These are phyloP conservation scores for Puccinia coronata DNA, from an alignment of 1,284 basidiomycete genomes.

Conservation along the genomic window DNA sequence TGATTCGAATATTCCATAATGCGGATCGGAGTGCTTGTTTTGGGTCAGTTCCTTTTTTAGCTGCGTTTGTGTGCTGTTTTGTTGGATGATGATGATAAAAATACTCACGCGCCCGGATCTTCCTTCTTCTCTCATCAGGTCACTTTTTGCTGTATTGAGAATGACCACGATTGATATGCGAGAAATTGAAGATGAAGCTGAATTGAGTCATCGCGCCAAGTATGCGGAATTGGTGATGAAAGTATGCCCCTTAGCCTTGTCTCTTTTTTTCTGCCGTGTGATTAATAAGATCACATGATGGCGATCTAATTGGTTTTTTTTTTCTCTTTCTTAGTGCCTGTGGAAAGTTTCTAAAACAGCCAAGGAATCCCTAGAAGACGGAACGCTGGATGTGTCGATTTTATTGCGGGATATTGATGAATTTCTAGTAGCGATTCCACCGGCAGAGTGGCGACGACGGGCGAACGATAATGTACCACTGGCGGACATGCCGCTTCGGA, in stretches of 20 bases:
- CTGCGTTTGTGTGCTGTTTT: too few relatives aligned
- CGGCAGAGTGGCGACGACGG: conserved; percentile 90
- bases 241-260: conserved; percentile 50
- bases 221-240: conserved; percentile 96
- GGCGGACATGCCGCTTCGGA: conserved; percentile 93
- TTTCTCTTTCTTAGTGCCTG: conserved; percentile 67
- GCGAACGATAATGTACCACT: conserved; percentile 87
- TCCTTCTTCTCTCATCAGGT: conserved; percentile 58
- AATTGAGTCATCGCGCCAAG: conserved; percentile 64
- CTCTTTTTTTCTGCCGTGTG: conserved; percentile 23
- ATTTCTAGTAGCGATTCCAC: conserved; percentile 88
- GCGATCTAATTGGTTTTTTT: neutral
- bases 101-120: neutral
- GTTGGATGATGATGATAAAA: neutral
- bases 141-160: conserved; percentile 77
- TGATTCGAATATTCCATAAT: conserved; percentile 87
- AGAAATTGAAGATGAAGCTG: conserved; percentile 59
- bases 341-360: conserved; percentile 97
- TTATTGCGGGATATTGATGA: conserved; percentile 92
- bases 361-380: conserved; percentile 81
- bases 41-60: conserved; percentile 73
- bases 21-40: conserved; percentile 88
- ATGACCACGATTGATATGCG: conserved; percentile 84
- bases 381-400: conserved; percentile 78
- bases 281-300: conserved; percentile 8